phyloP scores from a whole-genome alignment of 768 basidiomycete genomes.

The Leccinum imitatum region DNA sequence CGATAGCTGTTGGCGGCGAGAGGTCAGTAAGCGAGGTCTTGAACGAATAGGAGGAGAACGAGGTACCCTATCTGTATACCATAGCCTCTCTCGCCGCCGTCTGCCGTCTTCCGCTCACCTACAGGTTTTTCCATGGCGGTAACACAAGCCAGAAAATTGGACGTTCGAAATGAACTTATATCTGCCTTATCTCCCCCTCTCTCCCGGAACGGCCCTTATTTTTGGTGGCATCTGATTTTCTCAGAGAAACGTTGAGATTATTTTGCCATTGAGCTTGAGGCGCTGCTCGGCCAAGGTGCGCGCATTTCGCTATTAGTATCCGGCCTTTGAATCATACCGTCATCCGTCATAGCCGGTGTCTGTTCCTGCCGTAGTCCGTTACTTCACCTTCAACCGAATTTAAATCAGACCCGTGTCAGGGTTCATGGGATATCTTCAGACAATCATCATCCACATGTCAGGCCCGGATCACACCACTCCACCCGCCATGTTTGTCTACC shows the following conservation, averaged over 20 bases:
- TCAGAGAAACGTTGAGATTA: constrained; percentile 12
- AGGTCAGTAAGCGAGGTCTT: neutral
- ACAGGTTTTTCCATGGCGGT: constrained; percentile 22
- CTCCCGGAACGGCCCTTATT: neutral
- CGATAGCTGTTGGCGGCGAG: constrained; percentile 33
- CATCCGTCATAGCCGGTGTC: neutral
- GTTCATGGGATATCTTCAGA: neutral
- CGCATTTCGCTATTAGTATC: constrained; percentile 28
- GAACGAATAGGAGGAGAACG: neutral
- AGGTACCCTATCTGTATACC: constrained; percentile 34
- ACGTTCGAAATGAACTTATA: constrained; percentile 9
- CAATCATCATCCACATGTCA: neutral
- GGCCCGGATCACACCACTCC: neutral
- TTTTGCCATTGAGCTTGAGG: constrained; percentile 26
- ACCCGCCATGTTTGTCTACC: neutral
- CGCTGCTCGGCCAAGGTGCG: constrained; percentile 12
- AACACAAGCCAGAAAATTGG: neutral
- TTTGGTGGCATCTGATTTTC: constrained; percentile 1
- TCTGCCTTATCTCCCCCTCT: constrained; percentile 12
- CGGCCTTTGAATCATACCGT: neutral
- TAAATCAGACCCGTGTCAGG: neutral
- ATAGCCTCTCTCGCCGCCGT: constrained; percentile 21
- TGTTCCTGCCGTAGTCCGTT: neutral
- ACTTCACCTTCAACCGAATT: constrained; percentile 3
- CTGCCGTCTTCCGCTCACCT: constrained; percentile 6